Evolutionary conservation across 176 grass and related monocot genomes (phyloP).

Genomic region (Typha latifolia): DNA sequence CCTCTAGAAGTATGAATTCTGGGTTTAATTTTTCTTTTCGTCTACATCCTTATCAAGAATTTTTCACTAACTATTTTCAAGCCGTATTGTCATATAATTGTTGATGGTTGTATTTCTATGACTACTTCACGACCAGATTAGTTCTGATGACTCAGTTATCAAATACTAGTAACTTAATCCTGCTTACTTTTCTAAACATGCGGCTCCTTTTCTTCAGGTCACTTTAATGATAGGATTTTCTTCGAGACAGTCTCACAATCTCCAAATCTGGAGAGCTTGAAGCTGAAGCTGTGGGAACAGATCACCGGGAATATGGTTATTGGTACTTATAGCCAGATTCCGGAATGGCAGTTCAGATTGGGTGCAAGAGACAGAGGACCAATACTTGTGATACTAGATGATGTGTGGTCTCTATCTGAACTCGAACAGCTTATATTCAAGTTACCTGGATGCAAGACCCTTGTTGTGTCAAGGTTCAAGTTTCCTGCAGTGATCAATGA

Average conservation of each 20-base stretch:
- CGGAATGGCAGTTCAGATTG: slow-evolving; percentile 76
- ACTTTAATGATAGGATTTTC: slow-evolving; percentile 74
- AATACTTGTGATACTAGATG: slow-evolving; percentile 82
- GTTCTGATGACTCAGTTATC: no score
- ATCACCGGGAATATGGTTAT: slow-evolving; percentile 77
- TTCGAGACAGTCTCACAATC: slow-evolving; percentile 91
- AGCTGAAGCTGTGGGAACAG: slow-evolving; percentile 84
- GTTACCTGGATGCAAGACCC: slow-evolving; percentile 70
- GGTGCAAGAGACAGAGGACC: slow-evolving; percentile 53
- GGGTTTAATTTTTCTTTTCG: no score
- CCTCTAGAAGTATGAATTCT: no score
- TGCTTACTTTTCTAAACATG: not conserved
- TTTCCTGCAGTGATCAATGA: slow-evolving; percentile 46
- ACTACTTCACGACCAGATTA: no score
- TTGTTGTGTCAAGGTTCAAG: slow-evolving; percentile 84
- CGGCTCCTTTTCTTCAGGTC: slow-evolving; percentile 40
- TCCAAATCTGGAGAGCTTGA: slow-evolving; percentile 70
- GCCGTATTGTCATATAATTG: no score
- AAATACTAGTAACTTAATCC: not conserved
- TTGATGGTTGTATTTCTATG: no score
- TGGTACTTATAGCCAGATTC: slow-evolving; percentile 78
- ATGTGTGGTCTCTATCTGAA: slow-evolving; percentile 77
- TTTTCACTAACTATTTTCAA: no score
- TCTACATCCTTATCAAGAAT: no score
- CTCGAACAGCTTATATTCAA: slow-evolving; percentile 76